Evolutionary conservation across 2,329 filamentous ascomycete species (phyloP).

Genomic region (Hymenoscyphus infarciens): DNA sequence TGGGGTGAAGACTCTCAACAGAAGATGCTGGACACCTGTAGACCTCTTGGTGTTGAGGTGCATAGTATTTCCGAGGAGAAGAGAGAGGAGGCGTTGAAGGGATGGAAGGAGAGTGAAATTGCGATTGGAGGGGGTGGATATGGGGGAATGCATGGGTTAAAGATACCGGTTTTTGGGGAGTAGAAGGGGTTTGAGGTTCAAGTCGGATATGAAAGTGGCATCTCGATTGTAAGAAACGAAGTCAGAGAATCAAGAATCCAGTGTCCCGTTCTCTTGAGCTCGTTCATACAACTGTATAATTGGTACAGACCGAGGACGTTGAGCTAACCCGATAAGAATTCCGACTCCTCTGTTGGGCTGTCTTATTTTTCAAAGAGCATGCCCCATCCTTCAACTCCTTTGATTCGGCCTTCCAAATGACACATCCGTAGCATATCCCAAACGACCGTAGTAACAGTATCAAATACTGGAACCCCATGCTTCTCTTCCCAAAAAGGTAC

Average conservation of each 20-base stretch:
- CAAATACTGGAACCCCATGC: slow-evolving; percentile 38
- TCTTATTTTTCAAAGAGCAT: slow-evolving; percentile 32
- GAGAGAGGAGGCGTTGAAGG: slow-evolving; percentile 45
- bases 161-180: slow-evolving; percentile 26
- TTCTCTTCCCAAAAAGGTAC: slow-evolving; percentile 39
- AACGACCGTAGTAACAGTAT: slow-evolving; percentile 42
- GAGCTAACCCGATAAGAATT: too few relatives aligned
- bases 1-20: slow-evolving; percentile 66
- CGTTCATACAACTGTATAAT: too few relatives aligned
- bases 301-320: too few relatives aligned
- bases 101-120: slow-evolving; percentile 59
- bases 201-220: not conserved
- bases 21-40: slow-evolving; percentile 67
- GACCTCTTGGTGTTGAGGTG: slow-evolving; percentile 71
- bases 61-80: slow-evolving; percentile 54
- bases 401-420: slow-evolving; percentile 32
- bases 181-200: not conserved
- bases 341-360: not conserved
- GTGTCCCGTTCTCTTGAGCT: too few relatives aligned
- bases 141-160: slow-evolving; percentile 62
- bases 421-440: slow-evolving; percentile 39
- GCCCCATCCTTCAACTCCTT: slow-evolving; percentile 36
- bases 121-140: slow-evolving; percentile 48
- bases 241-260: too few relatives aligned
- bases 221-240: too few relatives aligned